Base-by-base conservation (phyloP, 2,329 filamentous ascomycete species). In the Graphilbum ipis-grandicollis region DNA sequence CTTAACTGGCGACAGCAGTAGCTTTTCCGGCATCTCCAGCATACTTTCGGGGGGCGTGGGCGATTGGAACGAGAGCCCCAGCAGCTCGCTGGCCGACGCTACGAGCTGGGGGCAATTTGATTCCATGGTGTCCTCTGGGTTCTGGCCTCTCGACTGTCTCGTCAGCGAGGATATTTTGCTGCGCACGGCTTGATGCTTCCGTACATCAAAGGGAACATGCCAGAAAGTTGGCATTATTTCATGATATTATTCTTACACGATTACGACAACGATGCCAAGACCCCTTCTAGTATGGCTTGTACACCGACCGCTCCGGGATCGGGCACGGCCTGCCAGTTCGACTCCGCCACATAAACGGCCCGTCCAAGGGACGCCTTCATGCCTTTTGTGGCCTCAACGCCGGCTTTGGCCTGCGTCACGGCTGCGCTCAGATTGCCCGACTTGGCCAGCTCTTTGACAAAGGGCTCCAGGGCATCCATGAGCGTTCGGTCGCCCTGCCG, bases 281-380 rank as follows among this genome's bases (percentile, higher is more conserved):
- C 14, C 8, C 26, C 26, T 28, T 28, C 26, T 5, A 28, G 26
- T 9, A 28, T 28, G 26, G 26, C 26, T 13, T 28, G 26, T 4
- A 28, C 26, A 13, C 26, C 26, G 5, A 28, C 26, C 26, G 29
- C 29, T 7, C 29, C 29, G 4, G 29, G 29, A 17, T 43, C 41
- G 4, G 41, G 41, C 76, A 37, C 78, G 76, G 81, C 61, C 58
- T 73, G 74, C 59, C 67, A 86, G 14, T 79, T 79, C 52, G 63
- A 69, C 43, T 79, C 79, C 43, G 80, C 83, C 35, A 93, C 73
- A 53, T 92, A 92, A 10, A 90, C 83, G 2, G 79, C 73, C 40
- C 84, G 63, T 8, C 90, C 90, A 30, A 98, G 62, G 47, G 78
- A 90, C 31, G 90, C 83, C 54, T 79, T 74, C 86, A 98, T 94